A percentile compares a stretch with the other conserved stretches of the same genome.
Evolutionary conservation across 2,329 filamentous ascomycete genomes (phyloP).

Genomic region (Apiospora kogelbergensis): DNA sequence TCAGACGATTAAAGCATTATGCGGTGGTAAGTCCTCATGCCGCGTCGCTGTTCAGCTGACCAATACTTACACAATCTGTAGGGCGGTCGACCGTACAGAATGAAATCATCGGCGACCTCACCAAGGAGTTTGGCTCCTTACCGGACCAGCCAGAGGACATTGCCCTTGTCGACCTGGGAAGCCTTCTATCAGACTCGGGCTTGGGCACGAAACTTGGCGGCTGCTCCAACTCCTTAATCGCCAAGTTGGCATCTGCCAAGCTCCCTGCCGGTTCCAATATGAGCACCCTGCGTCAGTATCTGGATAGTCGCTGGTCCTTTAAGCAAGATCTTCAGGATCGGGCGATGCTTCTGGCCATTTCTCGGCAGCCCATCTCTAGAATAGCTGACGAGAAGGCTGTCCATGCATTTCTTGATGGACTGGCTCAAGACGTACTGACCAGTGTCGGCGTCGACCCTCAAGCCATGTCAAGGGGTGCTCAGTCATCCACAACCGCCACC

Average conservation of each 20-base stretch:
- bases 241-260: constrained; percentile 18
- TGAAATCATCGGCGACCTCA: constrained; percentile 42
- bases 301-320: constrained; percentile 11
- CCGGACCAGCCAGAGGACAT: constrained; percentile 41
- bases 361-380: constrained; percentile 3
- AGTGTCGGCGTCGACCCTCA: constrained; percentile 10
- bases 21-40: constrained; percentile 21
- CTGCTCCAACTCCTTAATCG: constrained; percentile 20
- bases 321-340: constrained; percentile 13
- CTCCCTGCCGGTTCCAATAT: constrained; percentile 11
- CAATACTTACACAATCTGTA: not conserved
- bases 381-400: constrained; percentile 10
- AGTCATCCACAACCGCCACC: not conserved
- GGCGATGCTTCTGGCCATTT: not conserved
- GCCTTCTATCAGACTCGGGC: constrained; percentile 29
- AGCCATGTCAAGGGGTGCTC: not conserved
- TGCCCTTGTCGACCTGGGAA: constrained; percentile 31
- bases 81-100: constrained; percentile 45
- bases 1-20: constrained; percentile 34
- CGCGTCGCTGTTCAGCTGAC: not conserved
- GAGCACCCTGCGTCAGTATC: constrained; percentile 8
- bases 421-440: constrained; percentile 6
- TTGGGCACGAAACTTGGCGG: constrained; percentile 29
- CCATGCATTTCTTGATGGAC: constrained; percentile 9
- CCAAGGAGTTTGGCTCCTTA: constrained; percentile 38